A percentile compares a stretch with the other conserved stretches of the same genome.
Conservation (phyloP, 129 eudicot genomes). For the Arctium minus region DNA sequence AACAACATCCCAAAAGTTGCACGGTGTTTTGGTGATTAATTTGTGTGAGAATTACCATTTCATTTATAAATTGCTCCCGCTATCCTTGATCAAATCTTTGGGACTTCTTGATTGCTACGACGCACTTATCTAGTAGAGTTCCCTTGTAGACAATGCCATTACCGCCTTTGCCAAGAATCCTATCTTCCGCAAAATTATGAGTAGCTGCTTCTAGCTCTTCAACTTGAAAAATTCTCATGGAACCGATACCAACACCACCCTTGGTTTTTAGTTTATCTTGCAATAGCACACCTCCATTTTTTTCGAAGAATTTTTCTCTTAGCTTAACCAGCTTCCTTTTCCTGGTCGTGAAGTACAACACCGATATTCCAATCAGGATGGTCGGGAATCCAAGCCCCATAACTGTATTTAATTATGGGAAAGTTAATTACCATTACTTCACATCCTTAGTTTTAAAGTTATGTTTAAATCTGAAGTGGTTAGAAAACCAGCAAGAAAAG, state of each 20-base stretch:
- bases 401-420: conserved; percentile 10
- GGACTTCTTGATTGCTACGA: conserved; percentile 42
- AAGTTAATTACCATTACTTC: not conserved
- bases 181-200: conserved; percentile 30
- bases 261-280: conserved; percentile 21
- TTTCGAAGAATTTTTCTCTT: not conserved
- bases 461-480: not conserved
- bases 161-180: conserved; percentile 51
- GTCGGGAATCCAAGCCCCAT: conserved; percentile 20
- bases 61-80: conserved; percentile 45
- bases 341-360: conserved; percentile 1
- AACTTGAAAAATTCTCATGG: conserved; percentile 31
- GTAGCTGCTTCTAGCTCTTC: conserved; percentile 45
- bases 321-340: not conserved
- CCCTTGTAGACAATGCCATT: conserved; percentile 38
- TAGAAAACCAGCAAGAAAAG: not conserved
- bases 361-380: conserved; percentile 11
- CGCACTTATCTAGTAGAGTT: conserved; percentile 11
- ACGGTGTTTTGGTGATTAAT: conserved; percentile 40
- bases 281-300: not conserved
- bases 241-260: conserved; percentile 12
- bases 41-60: conserved; percentile 38
- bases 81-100: conserved; percentile 27
- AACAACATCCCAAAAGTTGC: conserved; percentile 39
- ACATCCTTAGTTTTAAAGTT: not conserved